phyloP scores from a whole-genome alignment of 495 filamentous ascomycete species.

The Chaetomium cochliodes region DNA sequence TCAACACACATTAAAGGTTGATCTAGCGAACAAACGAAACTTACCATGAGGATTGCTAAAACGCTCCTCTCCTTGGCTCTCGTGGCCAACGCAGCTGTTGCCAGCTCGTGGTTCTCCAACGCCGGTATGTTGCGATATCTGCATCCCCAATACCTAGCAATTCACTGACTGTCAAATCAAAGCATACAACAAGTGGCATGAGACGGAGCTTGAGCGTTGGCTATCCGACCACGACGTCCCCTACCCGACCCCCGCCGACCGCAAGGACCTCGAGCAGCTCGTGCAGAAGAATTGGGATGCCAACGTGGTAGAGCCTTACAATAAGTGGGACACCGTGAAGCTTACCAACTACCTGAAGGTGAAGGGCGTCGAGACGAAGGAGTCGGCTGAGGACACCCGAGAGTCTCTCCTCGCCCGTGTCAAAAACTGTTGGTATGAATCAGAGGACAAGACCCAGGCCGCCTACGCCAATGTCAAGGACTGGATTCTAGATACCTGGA shows the following conservation, averaged over 20 bases:
- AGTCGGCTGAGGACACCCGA: conserved; percentile 60
- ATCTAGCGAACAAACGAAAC: conserved; percentile 10
- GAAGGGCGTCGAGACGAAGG: conserved; percentile 67
- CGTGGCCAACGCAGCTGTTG: conserved; percentile 65
- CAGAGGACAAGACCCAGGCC: conserved; percentile 67
- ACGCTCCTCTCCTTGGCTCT: conserved; percentile 68
- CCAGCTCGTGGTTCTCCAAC: conserved; percentile 77
- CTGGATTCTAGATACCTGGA: conserved; percentile 93
- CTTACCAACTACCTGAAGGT: conserved; percentile 62
- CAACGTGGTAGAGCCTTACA: conserved; percentile 65
- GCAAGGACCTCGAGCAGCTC: conserved; percentile 77
- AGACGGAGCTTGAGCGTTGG: conserved; percentile 97
- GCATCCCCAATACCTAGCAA: background rate
- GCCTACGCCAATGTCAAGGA: conserved; percentile 72
- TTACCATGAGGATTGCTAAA: conserved; percentile 72
- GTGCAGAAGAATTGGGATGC: conserved; percentile 86
- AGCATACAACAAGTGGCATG: conserved; percentile 98
- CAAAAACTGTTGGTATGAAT: conserved; percentile 70
- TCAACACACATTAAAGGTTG: conserved; percentile 9
- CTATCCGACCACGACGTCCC: conserved; percentile 90
- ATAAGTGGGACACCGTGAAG: conserved; percentile 65
- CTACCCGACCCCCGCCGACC: conserved; percentile 79
- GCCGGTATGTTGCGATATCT: conserved; percentile 58
- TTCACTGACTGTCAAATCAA: background rate
- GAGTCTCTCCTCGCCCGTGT: conserved; percentile 65